Evolutionary conservation across 2,329 filamentous ascomycete genomes (phyloP).

Genomic region (Colletotrichum eleusines): DNA sequence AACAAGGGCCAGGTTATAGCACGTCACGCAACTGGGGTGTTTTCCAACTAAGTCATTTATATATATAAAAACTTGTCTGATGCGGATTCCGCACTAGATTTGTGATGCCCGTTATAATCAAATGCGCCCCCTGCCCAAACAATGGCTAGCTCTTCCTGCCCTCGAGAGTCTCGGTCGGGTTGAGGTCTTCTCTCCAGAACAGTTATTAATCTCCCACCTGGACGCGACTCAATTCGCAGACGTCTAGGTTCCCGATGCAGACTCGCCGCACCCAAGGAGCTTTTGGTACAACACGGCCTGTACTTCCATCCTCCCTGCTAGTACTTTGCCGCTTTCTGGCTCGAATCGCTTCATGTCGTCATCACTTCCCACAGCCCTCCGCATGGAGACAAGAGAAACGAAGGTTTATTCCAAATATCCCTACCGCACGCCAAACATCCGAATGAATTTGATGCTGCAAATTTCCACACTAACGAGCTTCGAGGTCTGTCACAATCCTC

Average conservation of each 20-base stretch:
- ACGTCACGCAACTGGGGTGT: background rate
- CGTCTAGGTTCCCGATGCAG: slow-evolving; percentile 33
- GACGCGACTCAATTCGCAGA: slow-evolving; percentile 24
- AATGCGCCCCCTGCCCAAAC: slow-evolving; percentile 29
- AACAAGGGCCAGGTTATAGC: too few relatives aligned
- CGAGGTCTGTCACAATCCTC: slow-evolving; percentile 3
- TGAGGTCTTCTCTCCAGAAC: background rate
- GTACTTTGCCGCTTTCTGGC: slow-evolving; percentile 16
- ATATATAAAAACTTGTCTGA: slow-evolving; percentile 32
- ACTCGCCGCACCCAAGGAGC: slow-evolving; percentile 35
- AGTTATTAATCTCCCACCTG: slow-evolving; percentile 27
- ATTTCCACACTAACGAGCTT: slow-evolving; percentile 32
- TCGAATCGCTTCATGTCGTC: slow-evolving; percentile 26
- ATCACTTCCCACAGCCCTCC: slow-evolving; percentile 23
- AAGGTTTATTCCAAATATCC: slow-evolving; percentile 41
- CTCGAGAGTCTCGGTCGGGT: slow-evolving; percentile 12
- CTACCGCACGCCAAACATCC: slow-evolving; percentile 40
- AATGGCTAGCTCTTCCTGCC: slow-evolving; percentile 11
- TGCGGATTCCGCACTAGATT: slow-evolving; percentile 25
- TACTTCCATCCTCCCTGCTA: slow-evolving; percentile 23
- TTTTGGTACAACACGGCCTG: slow-evolving; percentile 32
- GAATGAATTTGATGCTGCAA: slow-evolving; percentile 41
- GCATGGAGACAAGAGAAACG: slow-evolving; percentile 33
- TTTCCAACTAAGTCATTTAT: slow-evolving; percentile 15
- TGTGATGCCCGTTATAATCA: slow-evolving; percentile 32